Percentiles rank a stretch among this genome's conserved stretches.
Conservation (phyloP, 176 grass and related monocot genomes). For the Thalia dealbata region DNA sequence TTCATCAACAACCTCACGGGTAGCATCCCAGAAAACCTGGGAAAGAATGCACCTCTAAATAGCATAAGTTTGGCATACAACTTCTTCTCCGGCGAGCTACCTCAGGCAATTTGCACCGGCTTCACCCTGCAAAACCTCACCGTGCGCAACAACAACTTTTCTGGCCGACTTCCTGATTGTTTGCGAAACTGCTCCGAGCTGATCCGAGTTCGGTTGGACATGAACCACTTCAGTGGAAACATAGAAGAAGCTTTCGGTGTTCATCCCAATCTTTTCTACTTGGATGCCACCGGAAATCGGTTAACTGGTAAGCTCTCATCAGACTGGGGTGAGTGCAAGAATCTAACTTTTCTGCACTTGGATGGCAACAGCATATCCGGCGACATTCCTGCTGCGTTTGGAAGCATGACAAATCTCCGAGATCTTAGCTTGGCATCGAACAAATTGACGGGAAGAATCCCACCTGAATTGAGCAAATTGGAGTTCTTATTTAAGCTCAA, state of each 20-base stretch:
- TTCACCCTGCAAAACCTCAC: constrained; percentile 25
- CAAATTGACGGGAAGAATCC: constrained; percentile 31
- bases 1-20: constrained; percentile 46
- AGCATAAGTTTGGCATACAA: constrained; percentile 35
- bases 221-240: constrained; percentile 44
- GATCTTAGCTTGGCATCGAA: constrained; percentile 52
- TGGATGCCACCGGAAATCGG: constrained; percentile 42
- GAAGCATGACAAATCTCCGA: constrained; percentile 22
- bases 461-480: constrained; percentile 29
- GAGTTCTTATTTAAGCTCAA: constrained; percentile 40
- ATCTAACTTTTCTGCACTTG: constrained; percentile 37
- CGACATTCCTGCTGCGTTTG: constrained; percentile 30
- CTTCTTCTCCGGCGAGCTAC: constrained; percentile 45
- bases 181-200: constrained; percentile 39
- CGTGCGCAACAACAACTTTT: constrained; percentile 32
- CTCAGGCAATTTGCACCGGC: constrained; percentile 33
- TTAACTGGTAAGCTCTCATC: constrained; percentile 34
- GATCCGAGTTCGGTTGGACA: constrained; percentile 29
- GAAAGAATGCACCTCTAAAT: constrained; percentile 22
- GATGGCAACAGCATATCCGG: constrained; percentile 52
- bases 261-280: constrained; percentile 44
- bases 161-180: constrained; percentile 40
- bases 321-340: constrained; percentile 39
- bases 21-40: constrained; percentile 38
- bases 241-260: constrained; percentile 42